Percentiles rank a stretch among this genome's conserved stretches.
Evolutionary conservation across 306 rosid genomes (phyloP).

Genomic region (Glycine tomentella): DNA sequence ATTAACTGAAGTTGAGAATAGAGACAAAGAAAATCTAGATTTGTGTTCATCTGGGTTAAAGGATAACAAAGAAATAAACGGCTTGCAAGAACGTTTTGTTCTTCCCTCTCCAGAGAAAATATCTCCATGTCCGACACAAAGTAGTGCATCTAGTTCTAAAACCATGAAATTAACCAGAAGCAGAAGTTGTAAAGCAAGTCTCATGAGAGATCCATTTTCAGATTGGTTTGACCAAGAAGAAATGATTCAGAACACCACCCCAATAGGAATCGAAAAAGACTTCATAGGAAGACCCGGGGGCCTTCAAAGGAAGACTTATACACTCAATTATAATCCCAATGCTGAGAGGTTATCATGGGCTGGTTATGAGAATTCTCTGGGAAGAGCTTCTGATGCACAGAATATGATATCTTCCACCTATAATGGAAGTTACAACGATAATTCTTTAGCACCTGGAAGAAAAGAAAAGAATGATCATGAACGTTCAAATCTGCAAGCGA

Average conservation of each 20-base stretch:
- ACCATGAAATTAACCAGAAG: conserved; percentile 63
- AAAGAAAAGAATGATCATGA: conserved; percentile 32
- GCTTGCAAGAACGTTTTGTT: conserved; percentile 48
- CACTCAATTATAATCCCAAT: conserved; percentile 54
- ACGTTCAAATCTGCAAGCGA: conserved; percentile 47
- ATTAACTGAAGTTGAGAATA: conserved; percentile 53
- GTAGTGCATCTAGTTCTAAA: conserved; percentile 46
- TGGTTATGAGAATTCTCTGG: conserved; percentile 56
- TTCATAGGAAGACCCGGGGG: conserved; percentile 58
- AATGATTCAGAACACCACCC: conserved; percentile 57
- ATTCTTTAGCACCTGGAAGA: conserved; percentile 41
- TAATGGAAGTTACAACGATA: conserved; percentile 35
- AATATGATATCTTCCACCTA: conserved; percentile 38
- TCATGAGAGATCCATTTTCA: conserved; percentile 55
- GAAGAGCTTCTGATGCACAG: conserved; percentile 38
- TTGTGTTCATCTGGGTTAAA: conserved; percentile 48
- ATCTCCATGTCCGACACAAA: conserved; percentile 54
- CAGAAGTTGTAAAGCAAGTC: conserved; percentile 81
- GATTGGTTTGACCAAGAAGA: conserved; percentile 67
- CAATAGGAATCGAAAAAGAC: conserved; percentile 54
- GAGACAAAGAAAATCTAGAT: conserved; percentile 53
- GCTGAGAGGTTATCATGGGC: conserved; percentile 51
- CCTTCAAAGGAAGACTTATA: conserved; percentile 50
- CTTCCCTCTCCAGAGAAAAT: conserved; percentile 54
- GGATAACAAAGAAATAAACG: conserved; percentile 41